Evolutionary conservation across 352 stramenopile species (phyloP).

Genomic region (Halophytophthora batemanensis): DNA sequence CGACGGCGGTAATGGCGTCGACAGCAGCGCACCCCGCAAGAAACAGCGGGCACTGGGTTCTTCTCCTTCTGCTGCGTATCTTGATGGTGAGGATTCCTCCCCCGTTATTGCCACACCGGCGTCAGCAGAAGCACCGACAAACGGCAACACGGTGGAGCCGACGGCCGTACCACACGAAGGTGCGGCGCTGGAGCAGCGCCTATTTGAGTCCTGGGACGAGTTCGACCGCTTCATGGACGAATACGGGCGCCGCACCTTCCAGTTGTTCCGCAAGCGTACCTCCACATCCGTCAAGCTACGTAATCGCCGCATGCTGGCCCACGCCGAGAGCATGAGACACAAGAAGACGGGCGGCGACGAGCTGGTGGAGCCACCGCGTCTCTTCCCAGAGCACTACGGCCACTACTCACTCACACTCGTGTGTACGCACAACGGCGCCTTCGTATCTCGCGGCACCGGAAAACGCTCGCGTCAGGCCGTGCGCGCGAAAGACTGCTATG

Average conservation of each 20-base stretch:
- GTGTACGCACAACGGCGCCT: slow-evolving; percentile 36
- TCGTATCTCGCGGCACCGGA: slow-evolving; percentile 27
- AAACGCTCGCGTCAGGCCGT: slow-evolving; percentile 29
- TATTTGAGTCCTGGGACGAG: slow-evolving; percentile 31
- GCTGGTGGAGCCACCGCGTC: slow-evolving; percentile 2
- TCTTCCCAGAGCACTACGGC: slow-evolving; percentile 31
- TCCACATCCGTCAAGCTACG: slow-evolving; percentile 33
- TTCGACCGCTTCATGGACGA: slow-evolving; percentile 28
- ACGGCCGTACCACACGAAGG: slow-evolving; percentile 10
- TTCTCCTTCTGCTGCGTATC: background rate
- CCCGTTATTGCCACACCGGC: too few species aligned
- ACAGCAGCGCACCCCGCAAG: background rate
- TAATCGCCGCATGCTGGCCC: slow-evolving; percentile 25
- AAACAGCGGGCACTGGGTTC: background rate
- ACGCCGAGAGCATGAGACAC: background rate
- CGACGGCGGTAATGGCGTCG: too few species aligned
- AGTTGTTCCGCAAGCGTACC: slow-evolving; percentile 40
- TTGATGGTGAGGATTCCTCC: too few species aligned
- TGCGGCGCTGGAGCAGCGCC: slow-evolving; percentile 13
- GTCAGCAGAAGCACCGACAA: too few species aligned
- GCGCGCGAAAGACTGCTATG: slow-evolving; percentile 26
- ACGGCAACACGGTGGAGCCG: background rate
- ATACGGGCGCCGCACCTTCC: slow-evolving; percentile 27
- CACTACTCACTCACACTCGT: slow-evolving; percentile 40
- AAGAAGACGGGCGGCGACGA: slow-evolving; percentile 3